phyloP scores from a whole-genome alignment of 1,284 basidiomycete genomes.

The Coniophora puteana region DNA sequence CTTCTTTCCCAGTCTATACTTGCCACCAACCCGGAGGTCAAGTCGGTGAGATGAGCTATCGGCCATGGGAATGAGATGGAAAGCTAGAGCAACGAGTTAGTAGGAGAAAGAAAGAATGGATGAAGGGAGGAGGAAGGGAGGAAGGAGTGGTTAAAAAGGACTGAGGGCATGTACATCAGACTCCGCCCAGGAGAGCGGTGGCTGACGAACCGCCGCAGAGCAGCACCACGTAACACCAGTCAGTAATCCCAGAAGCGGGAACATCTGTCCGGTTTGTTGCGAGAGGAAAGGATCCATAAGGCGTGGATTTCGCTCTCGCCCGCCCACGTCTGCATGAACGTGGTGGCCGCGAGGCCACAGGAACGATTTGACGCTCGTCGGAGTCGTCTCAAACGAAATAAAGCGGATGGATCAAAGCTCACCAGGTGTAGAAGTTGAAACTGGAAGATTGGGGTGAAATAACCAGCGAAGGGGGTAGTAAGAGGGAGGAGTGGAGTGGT shows the following conservation, averaged over 20 bases:
- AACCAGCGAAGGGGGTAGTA: slow-evolving; percentile 26
- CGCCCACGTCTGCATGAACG: slow-evolving; percentile 16
- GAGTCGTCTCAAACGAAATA: too few relatives aligned
- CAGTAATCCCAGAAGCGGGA: too few relatives aligned
- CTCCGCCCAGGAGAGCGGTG: slow-evolving; percentile 14
- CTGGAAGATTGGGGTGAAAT: background rate
- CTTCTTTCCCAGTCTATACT: slow-evolving; percentile 99
- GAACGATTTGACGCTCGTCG: too few relatives aligned
- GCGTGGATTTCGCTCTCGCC: slow-evolving; percentile 5
- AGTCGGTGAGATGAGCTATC: slow-evolving; percentile 71
- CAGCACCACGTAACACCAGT: too few relatives aligned
- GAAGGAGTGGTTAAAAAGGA: background rate
- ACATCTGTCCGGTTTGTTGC: slow-evolving; percentile 1
- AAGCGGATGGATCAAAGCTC: slow-evolving; percentile 1
- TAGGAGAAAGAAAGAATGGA: slow-evolving; percentile 11
- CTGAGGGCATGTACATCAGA: slow-evolving; percentile 14
- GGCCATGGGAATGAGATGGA: slow-evolving; percentile 45
- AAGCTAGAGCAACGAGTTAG: slow-evolving; percentile 13
- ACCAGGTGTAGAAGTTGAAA: slow-evolving; percentile 7
- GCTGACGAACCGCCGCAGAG: slow-evolving; percentile 20
- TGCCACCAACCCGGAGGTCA: slow-evolving; percentile 96
- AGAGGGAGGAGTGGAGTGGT: slow-evolving; percentile 8
- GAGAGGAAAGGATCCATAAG: slow-evolving; percentile 1
- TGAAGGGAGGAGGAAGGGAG: background rate
- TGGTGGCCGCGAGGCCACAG: slow-evolving; percentile 28